A percentile compares a stretch with the other conserved stretches of the same genome.
Conservation (phyloP, 768 basidiomycete genomes). For the Macrolepiota dolichaula region DNA sequence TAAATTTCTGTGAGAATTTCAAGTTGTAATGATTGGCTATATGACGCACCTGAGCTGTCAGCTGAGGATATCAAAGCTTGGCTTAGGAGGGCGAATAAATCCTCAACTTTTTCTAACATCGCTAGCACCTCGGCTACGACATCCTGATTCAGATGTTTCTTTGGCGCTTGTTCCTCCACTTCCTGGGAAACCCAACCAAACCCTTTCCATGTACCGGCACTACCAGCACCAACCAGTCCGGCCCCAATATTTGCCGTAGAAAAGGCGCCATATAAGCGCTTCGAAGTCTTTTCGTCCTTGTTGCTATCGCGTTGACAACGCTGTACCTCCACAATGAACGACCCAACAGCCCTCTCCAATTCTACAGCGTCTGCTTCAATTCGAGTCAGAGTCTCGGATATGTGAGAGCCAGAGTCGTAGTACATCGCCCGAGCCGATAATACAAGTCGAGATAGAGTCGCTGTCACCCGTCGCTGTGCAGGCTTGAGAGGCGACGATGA, state of each 20-base stretch:
- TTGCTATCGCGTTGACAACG: conserved; percentile 39
- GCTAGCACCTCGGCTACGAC: conserved; percentile 52
- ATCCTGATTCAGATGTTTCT: conserved; percentile 45
- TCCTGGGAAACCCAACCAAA: conserved; percentile 74
- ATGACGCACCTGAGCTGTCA: conserved; percentile 34
- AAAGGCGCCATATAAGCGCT: conserved; percentile 62
- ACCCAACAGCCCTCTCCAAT: conserved; percentile 64
- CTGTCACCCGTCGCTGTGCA: conserved; percentile 81
- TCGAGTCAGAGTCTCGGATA: conserved; percentile 61
- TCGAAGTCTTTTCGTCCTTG: conserved; percentile 31
- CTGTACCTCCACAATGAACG: conserved; percentile 72
- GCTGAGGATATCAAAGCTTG: conserved; percentile 29
- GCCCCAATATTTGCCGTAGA: conserved; percentile 62
- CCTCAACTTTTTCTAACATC: conserved; percentile 47
- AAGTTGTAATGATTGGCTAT: not conserved
- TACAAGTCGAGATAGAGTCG: conserved; percentile 85
- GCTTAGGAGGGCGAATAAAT: conserved; percentile 38
- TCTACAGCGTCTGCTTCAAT: conserved; percentile 77
- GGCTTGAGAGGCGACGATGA: conserved; percentile 65
- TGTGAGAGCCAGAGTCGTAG: conserved; percentile 66
- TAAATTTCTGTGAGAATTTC: not conserved
- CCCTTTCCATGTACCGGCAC: conserved; percentile 76
- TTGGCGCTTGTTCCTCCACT: conserved; percentile 44
- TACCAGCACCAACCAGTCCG: conserved; percentile 78
- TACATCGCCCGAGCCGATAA: conserved; percentile 88